Base-by-base conservation (phyloP, 768 basidiomycete species). In the Obba rivulosa region DNA sequence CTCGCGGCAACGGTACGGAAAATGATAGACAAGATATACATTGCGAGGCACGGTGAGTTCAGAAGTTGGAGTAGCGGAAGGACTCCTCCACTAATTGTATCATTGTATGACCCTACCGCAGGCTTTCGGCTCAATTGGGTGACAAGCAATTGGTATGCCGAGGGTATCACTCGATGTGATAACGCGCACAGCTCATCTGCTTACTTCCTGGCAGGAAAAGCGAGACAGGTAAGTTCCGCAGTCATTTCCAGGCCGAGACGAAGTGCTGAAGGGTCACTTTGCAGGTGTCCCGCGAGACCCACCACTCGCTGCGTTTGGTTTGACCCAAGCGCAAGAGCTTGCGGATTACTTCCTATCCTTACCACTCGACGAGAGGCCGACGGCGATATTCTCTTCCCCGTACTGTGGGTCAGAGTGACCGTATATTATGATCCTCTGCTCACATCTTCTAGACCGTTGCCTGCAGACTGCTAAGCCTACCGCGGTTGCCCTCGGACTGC, bases 381-480 rank as follows among this genome's bases (percentile, higher is more conserved):
- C 84, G 2, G 83, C 78, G 4, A 86, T 92, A 48, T 85, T 89
- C 63, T 89, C 87, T 10, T 92, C 89, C 9, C 89, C 89, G 8
- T 91, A 86, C 60, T 92, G 89, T 89, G 48, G 63, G 69, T 59
- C 5, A 7, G 66, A 61, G 21, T 4, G 13, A 8, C 9, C 9
- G 8, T 46, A 17, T 17, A 39, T 11, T 21, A 8, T 25, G 16
- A 38, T n/a, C 21, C 16, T 18, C 8, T 20, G 31, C 35, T 20
- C 20, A 24, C 22, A 23, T 46, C 35, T 21, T 23, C 21, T 55
- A 91, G 88, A 92, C 67, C 85, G 91, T n/a, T 92, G 91, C 63
- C 69, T 92, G 20, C 90, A 93, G 62, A 93, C 91, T 0, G 68
- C 83, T 1, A 70, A 75, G 25, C 89, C 91, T 2, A 67, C 75